Evolutionary conservation across 139 green algal genomes (phyloP).

Genomic region (Closterium sp.): DNA sequence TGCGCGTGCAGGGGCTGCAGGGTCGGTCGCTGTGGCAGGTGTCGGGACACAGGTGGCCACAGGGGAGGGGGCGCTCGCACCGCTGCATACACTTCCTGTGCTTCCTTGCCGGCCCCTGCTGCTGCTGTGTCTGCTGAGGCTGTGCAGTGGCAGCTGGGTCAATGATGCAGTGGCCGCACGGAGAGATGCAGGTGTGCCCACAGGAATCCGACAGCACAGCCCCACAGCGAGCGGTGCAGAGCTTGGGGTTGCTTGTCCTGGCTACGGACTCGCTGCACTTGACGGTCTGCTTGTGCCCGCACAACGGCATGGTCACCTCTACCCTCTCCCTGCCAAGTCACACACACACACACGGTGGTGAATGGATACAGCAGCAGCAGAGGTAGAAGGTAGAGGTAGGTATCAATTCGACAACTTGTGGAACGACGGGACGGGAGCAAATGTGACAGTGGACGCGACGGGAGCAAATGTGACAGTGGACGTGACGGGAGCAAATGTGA

Average conservation of each 20-base stretch:
- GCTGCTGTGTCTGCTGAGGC: too few relatives aligned
- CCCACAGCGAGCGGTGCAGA: background rate
- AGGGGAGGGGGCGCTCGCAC: slow-evolving; percentile 20
- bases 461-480: too few relatives aligned
- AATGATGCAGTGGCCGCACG: background rate
- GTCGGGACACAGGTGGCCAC: slow-evolving; percentile 13
- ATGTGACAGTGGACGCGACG: too few relatives aligned
- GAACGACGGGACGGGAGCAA: too few relatives aligned
- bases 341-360: too few relatives aligned
- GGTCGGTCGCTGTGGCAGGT: slow-evolving; percentile 9
- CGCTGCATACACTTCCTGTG: slow-evolving; percentile 5
- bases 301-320: background rate
- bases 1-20: slow-evolving; percentile 16
- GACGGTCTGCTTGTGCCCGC: background rate
- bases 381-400: too few relatives aligned
- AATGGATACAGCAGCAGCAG: too few relatives aligned
- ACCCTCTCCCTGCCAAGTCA: background rate
- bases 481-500: too few relatives aligned
- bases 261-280: background rate
- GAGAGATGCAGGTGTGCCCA: background rate
- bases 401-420: too few relatives aligned
- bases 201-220: background rate
- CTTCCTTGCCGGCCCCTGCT: too few relatives aligned
- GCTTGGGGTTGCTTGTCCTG: background rate
- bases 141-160: too few relatives aligned